Percentiles rank a stretch among this genome's conserved stretches.
phyloP scores from a whole-genome alignment of 2,329 filamentous ascomycete species.

The Pseudovirgaria hyperparasitica region DNA sequence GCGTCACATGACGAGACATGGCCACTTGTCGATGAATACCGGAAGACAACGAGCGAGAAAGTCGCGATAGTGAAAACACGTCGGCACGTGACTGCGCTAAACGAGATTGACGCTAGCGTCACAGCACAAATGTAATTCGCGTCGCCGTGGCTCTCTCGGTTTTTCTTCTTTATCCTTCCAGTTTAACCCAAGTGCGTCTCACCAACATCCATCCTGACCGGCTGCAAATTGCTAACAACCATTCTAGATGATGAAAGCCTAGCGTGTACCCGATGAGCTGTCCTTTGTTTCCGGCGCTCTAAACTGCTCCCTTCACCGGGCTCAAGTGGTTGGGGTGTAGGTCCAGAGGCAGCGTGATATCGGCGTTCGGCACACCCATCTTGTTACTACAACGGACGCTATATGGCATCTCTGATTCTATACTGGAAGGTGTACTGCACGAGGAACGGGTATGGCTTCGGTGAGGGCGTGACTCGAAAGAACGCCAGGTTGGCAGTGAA shows the following conservation, averaged over 20 bases:
- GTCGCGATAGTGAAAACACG: too few relatives aligned
- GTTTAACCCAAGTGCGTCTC: constrained; percentile 96
- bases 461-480: not conserved
- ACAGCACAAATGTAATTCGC: too few relatives aligned
- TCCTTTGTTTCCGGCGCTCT: constrained; percentile 49
- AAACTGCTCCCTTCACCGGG: constrained; percentile 79
- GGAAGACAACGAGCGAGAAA: too few relatives aligned
- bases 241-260: constrained; percentile 95
- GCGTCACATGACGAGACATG: too few relatives aligned
- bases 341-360: constrained; percentile 72
- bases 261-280: constrained; percentile 90
- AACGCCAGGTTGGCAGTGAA: constrained; percentile 1
- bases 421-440: constrained; percentile 41
- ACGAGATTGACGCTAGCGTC: too few relatives aligned
- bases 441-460: not conserved
- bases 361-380: constrained; percentile 98
- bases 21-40: too few relatives aligned
- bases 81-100: too few relatives aligned
- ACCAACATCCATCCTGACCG: constrained; percentile 4
- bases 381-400: constrained; percentile 97
- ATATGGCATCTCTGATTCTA: constrained; percentile 90
- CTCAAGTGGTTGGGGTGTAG: constrained; percentile 73
- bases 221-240: constrained; percentile 12
- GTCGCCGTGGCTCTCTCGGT: too few relatives aligned
- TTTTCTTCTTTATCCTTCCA: constrained; percentile 78